Conservation (phyloP, 2,329 filamentous ascomycete genomes). For the Paracoccidioides brasiliensis region DNA sequence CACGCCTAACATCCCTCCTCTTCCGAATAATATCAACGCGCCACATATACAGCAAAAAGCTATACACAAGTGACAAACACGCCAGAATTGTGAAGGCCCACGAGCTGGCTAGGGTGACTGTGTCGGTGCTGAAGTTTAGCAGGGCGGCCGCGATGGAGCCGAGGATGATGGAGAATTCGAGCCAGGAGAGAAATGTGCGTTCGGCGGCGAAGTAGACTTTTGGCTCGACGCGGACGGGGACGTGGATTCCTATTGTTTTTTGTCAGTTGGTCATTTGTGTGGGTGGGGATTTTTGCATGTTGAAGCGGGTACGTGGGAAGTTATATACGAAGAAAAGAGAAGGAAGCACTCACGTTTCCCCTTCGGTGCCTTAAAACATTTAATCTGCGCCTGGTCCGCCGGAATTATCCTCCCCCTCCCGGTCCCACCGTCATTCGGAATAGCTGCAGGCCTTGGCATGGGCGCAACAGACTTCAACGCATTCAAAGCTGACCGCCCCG, state of each 20-base stretch:
- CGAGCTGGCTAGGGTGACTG: slow-evolving; percentile 53
- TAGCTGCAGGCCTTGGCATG: slow-evolving; percentile 34
- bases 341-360: slow-evolving; percentile 34
- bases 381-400: slow-evolving; percentile 35
- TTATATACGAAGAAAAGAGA: background rate
- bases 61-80: slow-evolving; percentile 65
- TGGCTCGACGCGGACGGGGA: slow-evolving; percentile 87
- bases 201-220: slow-evolving; percentile 97
- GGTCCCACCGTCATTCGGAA: slow-evolving; percentile 21
- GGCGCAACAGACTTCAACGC: slow-evolving; percentile 43
- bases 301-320: background rate
- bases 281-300: slow-evolving; percentile 41
- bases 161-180: slow-evolving; percentile 93
- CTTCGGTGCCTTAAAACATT: slow-evolving; percentile 45
- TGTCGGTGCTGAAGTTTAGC: slow-evolving; percentile 59
- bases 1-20: slow-evolving; percentile 58
- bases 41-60: slow-evolving; percentile 74
- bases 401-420: slow-evolving; percentile 26
- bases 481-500: slow-evolving; percentile 32
- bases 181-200: slow-evolving; percentile 90
- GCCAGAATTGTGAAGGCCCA: slow-evolving; percentile 75
- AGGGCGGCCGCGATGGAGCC: slow-evolving; percentile 74
- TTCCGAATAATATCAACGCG: slow-evolving; percentile 73
- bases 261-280: slow-evolving; percentile 22
- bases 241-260: slow-evolving; percentile 59